Evolutionary conservation across 305 asterid genomes (phyloP), one percentile per base, ranked within the genome.

Genomic region (Stenogyne calaminthoides): DNA sequence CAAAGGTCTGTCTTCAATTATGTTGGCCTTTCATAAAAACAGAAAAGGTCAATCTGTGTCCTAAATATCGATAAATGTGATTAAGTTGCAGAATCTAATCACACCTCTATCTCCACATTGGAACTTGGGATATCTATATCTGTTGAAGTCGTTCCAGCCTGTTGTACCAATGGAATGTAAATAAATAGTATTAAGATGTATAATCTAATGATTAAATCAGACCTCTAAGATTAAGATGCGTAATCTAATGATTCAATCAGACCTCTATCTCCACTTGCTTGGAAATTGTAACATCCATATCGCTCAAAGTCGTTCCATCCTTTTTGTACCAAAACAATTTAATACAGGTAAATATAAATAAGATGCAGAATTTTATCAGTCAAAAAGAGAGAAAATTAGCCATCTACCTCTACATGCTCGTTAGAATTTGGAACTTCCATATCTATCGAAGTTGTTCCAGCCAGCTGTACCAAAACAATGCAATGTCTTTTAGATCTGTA

Each of bases 91-190:
- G 64, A 14, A 60, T 42, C 55, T 57, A 70, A 65, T 65, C 77
- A 46, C 34, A 83, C 88, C 84, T 81, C 82, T 36, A 73, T 20
- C 58, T 78, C 90, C 57, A 14, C 77, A 15, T 61, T 19, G 32
- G 80, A 64, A 78, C 69, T 67, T 61, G 78, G 72, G 73, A 55
- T 51, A 65, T 47, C 79, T 39, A 15, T 27, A 64, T 73, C 84
- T 25, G 76, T 64, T 8, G 37, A 51, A 76, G 73, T 49, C 70
- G 78, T 60, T 71, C 73, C 84, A 29, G 67, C 76, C 97, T 92
- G 85, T 54, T 22, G 71, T 69, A 73, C 65, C 76, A 64, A 72
- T 20, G 56, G 8, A 72, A 20, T 39, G 68, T 19, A 22, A 56
- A 3, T 39, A 71, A 66, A 65, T 8, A 73, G 66, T 32, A 61